Percentiles rank a stretch among this genome's conserved stretches.
Conservation (phyloP, 495 filamentous ascomycete genomes). For the Opeltia flavorubescens region DNA sequence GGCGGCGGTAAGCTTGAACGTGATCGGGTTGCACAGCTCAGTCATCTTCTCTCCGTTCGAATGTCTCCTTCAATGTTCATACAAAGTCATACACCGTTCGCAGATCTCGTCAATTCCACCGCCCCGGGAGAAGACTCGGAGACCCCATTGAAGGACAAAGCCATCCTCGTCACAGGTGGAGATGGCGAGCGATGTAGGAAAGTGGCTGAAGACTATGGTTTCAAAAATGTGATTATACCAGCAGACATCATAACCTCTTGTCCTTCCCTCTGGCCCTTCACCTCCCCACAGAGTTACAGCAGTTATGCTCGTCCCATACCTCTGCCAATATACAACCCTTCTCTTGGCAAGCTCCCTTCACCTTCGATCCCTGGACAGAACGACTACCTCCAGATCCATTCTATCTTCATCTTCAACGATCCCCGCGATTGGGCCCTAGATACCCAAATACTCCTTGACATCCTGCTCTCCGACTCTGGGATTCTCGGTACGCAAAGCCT, state of each 20-base stretch:
- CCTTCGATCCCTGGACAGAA: conserved; percentile 19
- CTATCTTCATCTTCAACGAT: conserved; percentile 81
- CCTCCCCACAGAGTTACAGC: conserved; percentile 45
- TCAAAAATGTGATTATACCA: conserved; percentile 69
- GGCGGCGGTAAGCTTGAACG: conserved; percentile 70
- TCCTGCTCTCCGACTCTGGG: conserved; percentile 61
- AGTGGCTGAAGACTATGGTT: conserved; percentile 77
- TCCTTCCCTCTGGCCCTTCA: conserved; percentile 71
- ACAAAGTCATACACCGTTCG: conserved; percentile 77
- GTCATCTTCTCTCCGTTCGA: conserved; percentile 41
- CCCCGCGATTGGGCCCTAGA: conserved; percentile 92
- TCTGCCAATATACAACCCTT: conserved; percentile 16
- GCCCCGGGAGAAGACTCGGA: conserved; percentile 6
- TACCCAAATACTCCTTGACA: conserved; percentile 63
- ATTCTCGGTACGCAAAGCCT: conserved; percentile 62
- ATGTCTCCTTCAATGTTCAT: conserved; percentile 55
- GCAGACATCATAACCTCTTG: conserved; percentile 66
- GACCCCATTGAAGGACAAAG: conserved; percentile 45
- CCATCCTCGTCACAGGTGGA: conserved; percentile 70
- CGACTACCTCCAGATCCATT: conserved; percentile 52
- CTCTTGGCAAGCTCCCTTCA: not conserved
- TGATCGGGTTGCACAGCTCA: conserved; percentile 56
- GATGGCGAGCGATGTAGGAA: conserved; percentile 58
- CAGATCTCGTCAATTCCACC: conserved; percentile 31
- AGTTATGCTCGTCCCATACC: conserved; percentile 49